Percentiles rank a stretch among this genome's conserved stretches.
These are phyloP conservation scores for Heracleum sosnowskyi DNA, from an alignment of 129 eudicot genomes.

Conservation along the genomic window DNA sequence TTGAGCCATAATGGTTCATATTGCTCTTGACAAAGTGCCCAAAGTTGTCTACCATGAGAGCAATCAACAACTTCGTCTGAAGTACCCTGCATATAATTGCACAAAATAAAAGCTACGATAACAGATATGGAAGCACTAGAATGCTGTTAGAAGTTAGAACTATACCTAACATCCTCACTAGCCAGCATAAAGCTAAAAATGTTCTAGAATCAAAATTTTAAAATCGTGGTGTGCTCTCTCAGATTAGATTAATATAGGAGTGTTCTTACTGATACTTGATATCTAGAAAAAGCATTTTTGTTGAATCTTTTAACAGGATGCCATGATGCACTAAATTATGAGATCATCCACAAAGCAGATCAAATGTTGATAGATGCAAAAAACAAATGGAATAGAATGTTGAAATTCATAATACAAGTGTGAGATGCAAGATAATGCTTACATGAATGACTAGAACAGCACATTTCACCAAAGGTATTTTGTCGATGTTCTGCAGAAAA, in stretches of 20 bases:
- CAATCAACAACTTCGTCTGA: conserved; percentile 76
- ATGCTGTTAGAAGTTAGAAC: neutral
- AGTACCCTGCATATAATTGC: conserved; percentile 49
- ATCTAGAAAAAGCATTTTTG: too few relatives aligned
- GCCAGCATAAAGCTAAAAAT: neutral
- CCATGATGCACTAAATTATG: neutral
- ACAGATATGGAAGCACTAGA: neutral
- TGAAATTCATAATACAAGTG: neutral
- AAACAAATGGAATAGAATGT: neutral
- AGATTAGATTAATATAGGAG: neutral
- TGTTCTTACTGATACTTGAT: neutral
- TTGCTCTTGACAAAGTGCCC: conserved; percentile 60
- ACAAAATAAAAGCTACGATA: neutral
- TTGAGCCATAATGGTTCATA: conserved; percentile 84
- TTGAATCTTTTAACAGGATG: too few relatives aligned
- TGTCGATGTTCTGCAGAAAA: conserved; percentile 54
- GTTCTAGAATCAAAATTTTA: too few relatives aligned
- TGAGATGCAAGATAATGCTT: conserved; percentile 20
- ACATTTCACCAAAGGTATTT: conserved; percentile 59
- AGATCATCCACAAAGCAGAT: neutral
- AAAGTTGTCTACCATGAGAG: conserved; percentile 77
- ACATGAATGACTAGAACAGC: conserved; percentile 70
- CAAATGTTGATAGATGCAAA: neutral
- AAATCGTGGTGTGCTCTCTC: neutral
- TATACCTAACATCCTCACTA: neutral